Percentiles rank a stretch among this genome's conserved stretches.
These are phyloP conservation scores for Microbotryomycetes sp. DNA, from an alignment of 1,284 basidiomycete species.

Conservation along the genomic window DNA sequence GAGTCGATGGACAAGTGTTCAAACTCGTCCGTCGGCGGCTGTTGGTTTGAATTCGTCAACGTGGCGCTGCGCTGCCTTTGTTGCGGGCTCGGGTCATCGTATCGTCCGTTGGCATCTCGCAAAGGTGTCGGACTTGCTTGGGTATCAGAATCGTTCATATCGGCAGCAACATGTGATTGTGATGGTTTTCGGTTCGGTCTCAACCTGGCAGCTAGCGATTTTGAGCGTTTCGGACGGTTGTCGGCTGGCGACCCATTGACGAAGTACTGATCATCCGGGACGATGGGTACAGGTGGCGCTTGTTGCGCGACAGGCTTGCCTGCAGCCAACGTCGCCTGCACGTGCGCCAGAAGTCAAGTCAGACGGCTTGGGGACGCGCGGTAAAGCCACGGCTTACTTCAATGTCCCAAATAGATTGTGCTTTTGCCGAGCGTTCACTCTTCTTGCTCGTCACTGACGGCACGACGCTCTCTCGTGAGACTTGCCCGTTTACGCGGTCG, in stretches of 20 bases:
- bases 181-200: not conserved
- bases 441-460: conserved; percentile 17
- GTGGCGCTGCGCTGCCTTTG: not conserved
- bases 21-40: not conserved
- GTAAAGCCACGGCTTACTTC: conserved; percentile 13
- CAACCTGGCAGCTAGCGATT: conserved; percentile 28
- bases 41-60: no score
- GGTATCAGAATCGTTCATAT: no score
- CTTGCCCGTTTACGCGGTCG: conserved; percentile 4
- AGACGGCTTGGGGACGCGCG: not conserved
- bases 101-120: not conserved
- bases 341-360: not conserved
- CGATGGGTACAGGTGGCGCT: conserved; percentile 21
- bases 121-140: not conserved
- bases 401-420: conserved; percentile 33
- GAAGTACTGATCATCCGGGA: conserved; percentile 11
- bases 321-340: conserved; percentile 24
- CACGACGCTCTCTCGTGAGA: conserved; percentile 21
- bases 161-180: not conserved
- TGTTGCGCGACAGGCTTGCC: conserved; percentile 27
- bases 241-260: not conserved
- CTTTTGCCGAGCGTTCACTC: conserved; percentile 22
- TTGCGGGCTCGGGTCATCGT: not conserved
- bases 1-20: not conserved
- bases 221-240: conserved; percentile 29